Evolutionary conservation across 768 basidiomycete genomes (phyloP).

Genomic region (Boletus edulis): DNA sequence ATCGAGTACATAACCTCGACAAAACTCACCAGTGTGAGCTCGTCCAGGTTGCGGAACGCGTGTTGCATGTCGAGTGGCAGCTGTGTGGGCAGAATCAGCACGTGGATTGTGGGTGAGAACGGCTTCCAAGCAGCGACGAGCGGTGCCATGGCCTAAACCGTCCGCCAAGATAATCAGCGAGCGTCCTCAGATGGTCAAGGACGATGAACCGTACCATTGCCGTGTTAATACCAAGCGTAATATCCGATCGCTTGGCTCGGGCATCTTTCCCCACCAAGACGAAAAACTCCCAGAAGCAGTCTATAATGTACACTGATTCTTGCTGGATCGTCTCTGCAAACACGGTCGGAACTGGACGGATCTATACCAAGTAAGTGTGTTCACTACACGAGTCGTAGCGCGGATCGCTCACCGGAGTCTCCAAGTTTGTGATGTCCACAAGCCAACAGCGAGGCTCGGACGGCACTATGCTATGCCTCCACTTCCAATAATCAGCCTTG

Average conservation of each 20-base stretch:
- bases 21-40: slow-evolving; percentile 51
- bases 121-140: slow-evolving; percentile 55
- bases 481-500: slow-evolving; percentile 80
- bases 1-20: not conserved
- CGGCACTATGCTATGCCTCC: slow-evolving; percentile 46
- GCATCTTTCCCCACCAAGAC: slow-evolving; percentile 68
- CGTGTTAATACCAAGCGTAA: slow-evolving; percentile 56
- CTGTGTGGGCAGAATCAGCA: slow-evolving; percentile 68
- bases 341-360: slow-evolving; percentile 45
- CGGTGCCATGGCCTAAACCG: slow-evolving; percentile 49
- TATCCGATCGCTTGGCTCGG: slow-evolving; percentile 56
- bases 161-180: not conserved
- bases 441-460: slow-evolving; percentile 59
- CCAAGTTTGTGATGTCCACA: slow-evolving; percentile 40
- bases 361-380: slow-evolving; percentile 33
- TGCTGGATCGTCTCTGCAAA: slow-evolving; percentile 37
- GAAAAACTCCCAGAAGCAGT: slow-evolving; percentile 81
- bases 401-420: slow-evolving; percentile 40
- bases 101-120: slow-evolving; percentile 72
- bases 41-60: slow-evolving; percentile 69
- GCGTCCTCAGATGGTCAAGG: not conserved
- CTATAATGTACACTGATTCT: slow-evolving; percentile 59
- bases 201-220: slow-evolving; percentile 45
- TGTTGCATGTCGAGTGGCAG: slow-evolving; percentile 68
- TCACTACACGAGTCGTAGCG: not conserved